Conservation (phyloP, 352 stramenopile genomes). For the Globisporangium takayamanum region DNA sequence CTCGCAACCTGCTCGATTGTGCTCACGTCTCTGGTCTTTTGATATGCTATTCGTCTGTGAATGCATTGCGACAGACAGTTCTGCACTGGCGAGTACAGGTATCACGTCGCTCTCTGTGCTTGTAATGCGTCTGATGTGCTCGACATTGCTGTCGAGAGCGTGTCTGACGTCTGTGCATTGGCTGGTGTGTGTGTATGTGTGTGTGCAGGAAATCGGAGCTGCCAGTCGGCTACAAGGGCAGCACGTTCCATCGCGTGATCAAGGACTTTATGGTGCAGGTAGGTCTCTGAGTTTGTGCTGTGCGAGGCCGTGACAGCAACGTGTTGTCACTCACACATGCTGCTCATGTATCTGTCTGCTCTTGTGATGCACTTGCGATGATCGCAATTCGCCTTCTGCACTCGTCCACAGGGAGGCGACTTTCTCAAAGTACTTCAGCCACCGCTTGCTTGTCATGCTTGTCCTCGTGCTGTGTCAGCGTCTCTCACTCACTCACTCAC, state of each 20-base stretch:
- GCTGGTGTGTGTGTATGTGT: constrained; percentile 1
- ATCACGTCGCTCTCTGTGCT: constrained; percentile 17
- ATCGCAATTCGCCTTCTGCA: background rate
- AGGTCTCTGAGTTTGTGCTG: background rate
- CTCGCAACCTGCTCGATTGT: background rate
- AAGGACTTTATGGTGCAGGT: constrained; percentile 90
- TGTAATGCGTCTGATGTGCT: background rate
- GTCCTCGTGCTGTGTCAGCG: background rate
- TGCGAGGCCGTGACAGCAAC: background rate
- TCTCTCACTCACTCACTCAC: background rate
- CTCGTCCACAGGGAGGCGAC: constrained; percentile 48
- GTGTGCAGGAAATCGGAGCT: constrained; percentile 65
- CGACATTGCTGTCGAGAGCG: background rate
- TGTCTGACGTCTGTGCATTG: too few relatives aligned
- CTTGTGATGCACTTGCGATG: background rate
- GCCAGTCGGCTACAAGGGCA: constrained; percentile 85
- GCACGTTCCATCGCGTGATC: constrained; percentile 87
- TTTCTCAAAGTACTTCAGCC: constrained; percentile 58
- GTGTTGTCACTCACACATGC: background rate
- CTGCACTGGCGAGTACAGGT: constrained; percentile 95
- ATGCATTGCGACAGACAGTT: constrained; percentile 74
- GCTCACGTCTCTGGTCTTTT: background rate
- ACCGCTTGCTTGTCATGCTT: constrained; percentile 1
- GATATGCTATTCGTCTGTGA: constrained; percentile 10
- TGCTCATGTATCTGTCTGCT: too few relatives aligned